These are phyloP conservation scores for Nyssa sinensis DNA, from an alignment of 148 eudicot genomes.

Conservation along the genomic window DNA sequence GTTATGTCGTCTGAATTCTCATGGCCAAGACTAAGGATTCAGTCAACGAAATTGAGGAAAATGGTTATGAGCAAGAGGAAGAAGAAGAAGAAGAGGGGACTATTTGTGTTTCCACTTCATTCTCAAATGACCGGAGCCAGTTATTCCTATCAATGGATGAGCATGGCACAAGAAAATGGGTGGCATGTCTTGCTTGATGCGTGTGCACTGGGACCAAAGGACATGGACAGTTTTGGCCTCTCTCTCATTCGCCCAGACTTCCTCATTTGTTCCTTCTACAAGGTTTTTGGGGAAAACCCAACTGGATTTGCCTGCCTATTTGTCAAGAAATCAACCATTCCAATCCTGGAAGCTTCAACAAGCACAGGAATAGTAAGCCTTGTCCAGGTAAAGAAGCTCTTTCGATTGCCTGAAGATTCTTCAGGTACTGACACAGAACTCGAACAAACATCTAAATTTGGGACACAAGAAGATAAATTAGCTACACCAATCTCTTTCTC, in stretches of 20 bases:
- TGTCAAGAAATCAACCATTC: constrained; percentile 69
- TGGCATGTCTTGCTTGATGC: constrained; percentile 97
- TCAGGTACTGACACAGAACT: constrained; percentile 39
- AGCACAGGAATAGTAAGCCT: constrained; percentile 63
- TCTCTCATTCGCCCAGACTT: constrained; percentile 84
- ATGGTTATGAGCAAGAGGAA: constrained; percentile 55
- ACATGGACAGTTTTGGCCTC: constrained; percentile 87
- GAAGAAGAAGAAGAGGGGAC: constrained; percentile 51
- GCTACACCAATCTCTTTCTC: constrained; percentile 2
- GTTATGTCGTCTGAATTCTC: constrained; percentile 70
- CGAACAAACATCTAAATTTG: background rate
- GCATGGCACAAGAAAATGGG: constrained; percentile 76
- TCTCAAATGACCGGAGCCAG: constrained; percentile 81
- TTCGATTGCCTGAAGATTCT: constrained; percentile 39
- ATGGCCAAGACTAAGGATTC: constrained; percentile 85
- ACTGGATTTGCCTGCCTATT: constrained; percentile 91
- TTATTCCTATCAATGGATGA: constrained; percentile 99
- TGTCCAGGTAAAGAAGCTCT: constrained; percentile 39
- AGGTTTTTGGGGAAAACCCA: constrained; percentile 90
- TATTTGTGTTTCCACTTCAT: constrained; percentile 83
- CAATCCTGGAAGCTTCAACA: constrained; percentile 50
- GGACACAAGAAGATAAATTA: constrained; percentile 4
- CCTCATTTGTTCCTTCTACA: constrained; percentile 83
- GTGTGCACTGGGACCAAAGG: constrained; percentile 94
- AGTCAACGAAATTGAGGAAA: constrained; percentile 51